Evolutionary conservation across 2,329 filamentous ascomycete species (phyloP).

Genomic region (Monosporascus ibericus): DNA sequence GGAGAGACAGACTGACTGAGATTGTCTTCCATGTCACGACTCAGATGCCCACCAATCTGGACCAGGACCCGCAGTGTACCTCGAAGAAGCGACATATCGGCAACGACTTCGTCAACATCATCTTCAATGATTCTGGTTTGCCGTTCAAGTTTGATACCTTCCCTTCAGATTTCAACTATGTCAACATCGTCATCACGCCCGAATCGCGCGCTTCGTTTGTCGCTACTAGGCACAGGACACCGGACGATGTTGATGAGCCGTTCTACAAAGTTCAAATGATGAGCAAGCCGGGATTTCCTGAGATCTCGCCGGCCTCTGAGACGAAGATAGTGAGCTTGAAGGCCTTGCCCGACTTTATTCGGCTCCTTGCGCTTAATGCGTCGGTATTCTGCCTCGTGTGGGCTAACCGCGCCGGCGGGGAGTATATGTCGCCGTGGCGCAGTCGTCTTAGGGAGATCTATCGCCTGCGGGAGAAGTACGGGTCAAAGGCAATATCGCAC

Average conservation of each 20-base stretch:
- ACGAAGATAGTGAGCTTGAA: slow-evolving; percentile 82
- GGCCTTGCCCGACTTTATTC: slow-evolving; percentile 78
- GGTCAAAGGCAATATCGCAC: slow-evolving; percentile 30
- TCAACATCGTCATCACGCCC: slow-evolving; percentile 93
- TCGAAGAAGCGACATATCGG: slow-evolving; percentile 93
- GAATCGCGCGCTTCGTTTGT: slow-evolving; percentile 74
- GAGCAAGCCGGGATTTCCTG: slow-evolving; percentile 81
- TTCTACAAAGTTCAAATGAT: slow-evolving; percentile 91
- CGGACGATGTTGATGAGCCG: slow-evolving; percentile 33
- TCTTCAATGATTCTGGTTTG: slow-evolving; percentile 93
- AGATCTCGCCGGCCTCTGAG: slow-evolving; percentile 83
- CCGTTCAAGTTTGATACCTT: slow-evolving; percentile 89
- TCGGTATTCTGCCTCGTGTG: slow-evolving; percentile 93
- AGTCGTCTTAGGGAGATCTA: slow-evolving; percentile 81
- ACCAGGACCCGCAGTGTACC: slow-evolving; percentile 68
- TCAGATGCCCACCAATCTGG: slow-evolving; percentile 88
- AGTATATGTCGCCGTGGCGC: slow-evolving; percentile 86
- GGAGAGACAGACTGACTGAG: slow-evolving; percentile 91
- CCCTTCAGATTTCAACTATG: slow-evolving; percentile 90
- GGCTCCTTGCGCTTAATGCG: slow-evolving; percentile 84
- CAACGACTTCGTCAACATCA: slow-evolving; percentile 96
- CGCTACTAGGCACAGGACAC: slow-evolving; percentile 39
- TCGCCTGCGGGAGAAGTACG: slow-evolving; percentile 66
- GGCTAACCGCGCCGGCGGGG: slow-evolving; percentile 68
- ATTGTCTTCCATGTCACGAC: slow-evolving; percentile 94